Evolutionary conservation across 441 rosid genomes (phyloP).

Genomic region (Erodium moschatum): DNA sequence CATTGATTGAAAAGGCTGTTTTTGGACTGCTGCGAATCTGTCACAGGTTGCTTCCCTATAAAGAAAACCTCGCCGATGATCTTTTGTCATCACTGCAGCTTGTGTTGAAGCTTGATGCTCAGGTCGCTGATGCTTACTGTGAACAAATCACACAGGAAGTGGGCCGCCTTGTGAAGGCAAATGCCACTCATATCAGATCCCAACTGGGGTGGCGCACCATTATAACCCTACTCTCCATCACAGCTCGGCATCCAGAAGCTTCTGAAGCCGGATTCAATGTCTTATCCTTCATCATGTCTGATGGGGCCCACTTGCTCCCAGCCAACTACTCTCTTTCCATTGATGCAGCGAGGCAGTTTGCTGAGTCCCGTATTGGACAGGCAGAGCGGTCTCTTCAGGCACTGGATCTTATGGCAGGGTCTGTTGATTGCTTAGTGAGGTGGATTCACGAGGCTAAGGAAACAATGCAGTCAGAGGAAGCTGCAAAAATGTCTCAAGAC

Average conservation of each 20-base stretch:
- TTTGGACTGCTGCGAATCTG: slow-evolving; percentile 88
- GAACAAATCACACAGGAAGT: slow-evolving; percentile 87
- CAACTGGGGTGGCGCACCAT: slow-evolving; percentile 90
- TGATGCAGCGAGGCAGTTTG: slow-evolving; percentile 89
- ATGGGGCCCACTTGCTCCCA: slow-evolving; percentile 70
- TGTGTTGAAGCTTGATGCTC: slow-evolving; percentile 85
- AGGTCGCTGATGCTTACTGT: slow-evolving; percentile 93
- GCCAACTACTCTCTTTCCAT: slow-evolving; percentile 66
- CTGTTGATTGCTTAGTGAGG: slow-evolving; percentile 57
- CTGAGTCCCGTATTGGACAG: slow-evolving; percentile 91
- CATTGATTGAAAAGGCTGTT: slow-evolving; percentile 82
- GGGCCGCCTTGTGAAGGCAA: slow-evolving; percentile 84
- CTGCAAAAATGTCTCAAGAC: slow-evolving; percentile 52
- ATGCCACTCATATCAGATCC: slow-evolving; percentile 83
- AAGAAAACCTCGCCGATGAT: slow-evolving; percentile 87
- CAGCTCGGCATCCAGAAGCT: slow-evolving; percentile 93
- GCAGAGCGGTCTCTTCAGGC: slow-evolving; percentile 66
- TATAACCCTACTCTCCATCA: slow-evolving; percentile 68
- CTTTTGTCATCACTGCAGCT: slow-evolving; percentile 86
- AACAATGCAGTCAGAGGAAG: slow-evolving; percentile 57
- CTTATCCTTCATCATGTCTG: slow-evolving; percentile 60
- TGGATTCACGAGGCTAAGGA: slow-evolving; percentile 64
- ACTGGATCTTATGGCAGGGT: slow-evolving; percentile 76
- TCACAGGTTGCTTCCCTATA: slow-evolving; percentile 89
- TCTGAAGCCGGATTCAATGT: slow-evolving; percentile 84